Conservation (phyloP, 2,329 filamentous ascomycete species). For the Macrophomina pseudophaseolina region DNA sequence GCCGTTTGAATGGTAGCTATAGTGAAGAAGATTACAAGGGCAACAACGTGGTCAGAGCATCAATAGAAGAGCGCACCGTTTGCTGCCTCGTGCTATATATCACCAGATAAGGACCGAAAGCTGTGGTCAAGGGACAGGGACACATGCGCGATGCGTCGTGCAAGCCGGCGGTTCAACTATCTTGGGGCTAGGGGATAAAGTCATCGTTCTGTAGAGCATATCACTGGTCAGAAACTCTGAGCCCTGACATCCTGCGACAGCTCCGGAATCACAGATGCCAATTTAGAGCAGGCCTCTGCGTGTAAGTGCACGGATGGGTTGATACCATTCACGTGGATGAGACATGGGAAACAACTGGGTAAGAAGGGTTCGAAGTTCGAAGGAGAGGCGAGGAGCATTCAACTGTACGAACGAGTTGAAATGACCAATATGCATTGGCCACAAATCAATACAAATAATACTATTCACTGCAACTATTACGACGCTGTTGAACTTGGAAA, state of each 20-base stretch:
- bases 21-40: background rate
- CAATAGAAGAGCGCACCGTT: background rate
- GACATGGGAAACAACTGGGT: background rate
- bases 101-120: background rate
- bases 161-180: too few species aligned
- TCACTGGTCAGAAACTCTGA: too few species aligned
- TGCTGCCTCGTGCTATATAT: background rate
- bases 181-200: too few species aligned
- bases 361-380: too few species aligned
- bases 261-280: too few species aligned
- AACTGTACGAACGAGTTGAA: background rate
- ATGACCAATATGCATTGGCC: conserved; percentile 11
- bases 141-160: too few species aligned
- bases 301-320: too few species aligned
- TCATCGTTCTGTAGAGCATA: too few species aligned
- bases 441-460: background rate
- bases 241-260: too few species aligned
- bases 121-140: background rate
- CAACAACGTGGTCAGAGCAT: background rate
- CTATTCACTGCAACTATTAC: conserved; percentile 19
- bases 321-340: background rate
- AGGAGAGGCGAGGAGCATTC: background rate
- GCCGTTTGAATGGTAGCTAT: background rate
- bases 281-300: too few species aligned
- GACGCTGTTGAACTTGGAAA: background rate